Percentiles rank a stretch among this genome's conserved stretches.
Evolutionary conservation across 345 rosid species (phyloP).

Genomic region (Citrus reticulata): DNA sequence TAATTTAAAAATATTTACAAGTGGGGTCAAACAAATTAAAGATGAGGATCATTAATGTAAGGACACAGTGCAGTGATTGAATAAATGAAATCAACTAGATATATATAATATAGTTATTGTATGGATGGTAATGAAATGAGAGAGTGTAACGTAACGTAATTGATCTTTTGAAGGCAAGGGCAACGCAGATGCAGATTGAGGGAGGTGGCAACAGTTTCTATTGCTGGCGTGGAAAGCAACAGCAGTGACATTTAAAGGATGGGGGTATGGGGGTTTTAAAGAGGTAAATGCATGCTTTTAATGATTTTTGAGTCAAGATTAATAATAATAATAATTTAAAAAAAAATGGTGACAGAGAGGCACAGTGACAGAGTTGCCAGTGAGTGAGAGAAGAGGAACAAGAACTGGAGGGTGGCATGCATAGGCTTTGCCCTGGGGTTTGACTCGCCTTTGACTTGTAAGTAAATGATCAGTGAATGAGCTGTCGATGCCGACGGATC

Average conservation of each 20-base stretch:
- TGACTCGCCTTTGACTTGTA: slow-evolving; percentile 36
- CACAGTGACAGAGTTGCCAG: not conserved
- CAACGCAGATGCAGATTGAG: not conserved
- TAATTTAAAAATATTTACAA: not conserved
- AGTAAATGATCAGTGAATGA: slow-evolving; percentile 24
- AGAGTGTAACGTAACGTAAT: too few species aligned
- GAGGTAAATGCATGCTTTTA: not conserved
- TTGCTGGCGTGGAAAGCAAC: slow-evolving; percentile 17
- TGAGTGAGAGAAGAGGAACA: not conserved
- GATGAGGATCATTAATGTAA: not conserved
- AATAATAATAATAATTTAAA: too few species aligned
- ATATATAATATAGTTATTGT: not conserved
- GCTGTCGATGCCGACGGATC: slow-evolving; percentile 49
- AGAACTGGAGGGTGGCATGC: slow-evolving; percentile 1
- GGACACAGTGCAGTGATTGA: not conserved
- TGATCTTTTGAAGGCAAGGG: not conserved
- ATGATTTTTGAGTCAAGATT: not conserved
- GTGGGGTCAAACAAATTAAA: not conserved
- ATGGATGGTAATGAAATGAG: not conserved
- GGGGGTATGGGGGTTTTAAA: slow-evolving; percentile 10
- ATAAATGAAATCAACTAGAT: not conserved
- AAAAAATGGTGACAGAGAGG: not conserved
- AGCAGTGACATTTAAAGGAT: slow-evolving; percentile 8
- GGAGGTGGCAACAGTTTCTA: slow-evolving; percentile 14
- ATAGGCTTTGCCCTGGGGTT: not conserved